Evolutionary conservation across 2,329 filamentous ascomycete genomes (phyloP), one percentile per base, ranked within the genome.

Genomic region (Penicillium rolfsii): DNA sequence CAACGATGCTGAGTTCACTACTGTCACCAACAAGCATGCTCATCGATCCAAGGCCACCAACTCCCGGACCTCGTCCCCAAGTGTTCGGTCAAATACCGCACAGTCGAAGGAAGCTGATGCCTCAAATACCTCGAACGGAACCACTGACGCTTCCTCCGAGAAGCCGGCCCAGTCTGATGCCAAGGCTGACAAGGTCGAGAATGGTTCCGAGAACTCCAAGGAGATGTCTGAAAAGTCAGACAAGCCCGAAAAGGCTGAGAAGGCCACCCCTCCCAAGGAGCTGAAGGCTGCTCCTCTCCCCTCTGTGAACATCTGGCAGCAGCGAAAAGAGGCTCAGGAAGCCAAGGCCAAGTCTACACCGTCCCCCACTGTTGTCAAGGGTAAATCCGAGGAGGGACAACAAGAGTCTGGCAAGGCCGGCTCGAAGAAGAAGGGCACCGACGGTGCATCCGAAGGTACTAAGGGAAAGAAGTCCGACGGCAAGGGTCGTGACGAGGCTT

Each of bases 221-320:
- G 64, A 63, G 24, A 80, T 84, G 22, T 81, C 84, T 48, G 87
- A 58, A 7, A 58, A 58, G 33, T 49, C 88, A 66, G 85, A 88
- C 68, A 85, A 85, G 67, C 83, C 85, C 26, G 66, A 62, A 7
- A 68, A 68, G 36, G 35, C 64, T 30, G 85, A 87, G 56, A 79
- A 82, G 65, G 77, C 81, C 56, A 79, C 85, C 62, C 80, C 85
- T 68, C 79, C 86, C 48, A 77, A 81, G 63, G 85, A 89, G 69
- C 82, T 97, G 45, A 89, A 89, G 50, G 91, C 95, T 62, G 94
- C 94, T 19, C 90, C 92, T 33, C 83, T 91, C 46, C 95, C 95
- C 0, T 77, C 87, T 1, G 90, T 97, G 60, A 99, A 99, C 75
- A 82, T 93, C 64, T 99, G 95, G 94, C 85, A 88, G 64, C 87